Evolutionary conservation across 139 green algal genomes (phyloP).

Genomic region (Chlorella vulgaris): DNA sequence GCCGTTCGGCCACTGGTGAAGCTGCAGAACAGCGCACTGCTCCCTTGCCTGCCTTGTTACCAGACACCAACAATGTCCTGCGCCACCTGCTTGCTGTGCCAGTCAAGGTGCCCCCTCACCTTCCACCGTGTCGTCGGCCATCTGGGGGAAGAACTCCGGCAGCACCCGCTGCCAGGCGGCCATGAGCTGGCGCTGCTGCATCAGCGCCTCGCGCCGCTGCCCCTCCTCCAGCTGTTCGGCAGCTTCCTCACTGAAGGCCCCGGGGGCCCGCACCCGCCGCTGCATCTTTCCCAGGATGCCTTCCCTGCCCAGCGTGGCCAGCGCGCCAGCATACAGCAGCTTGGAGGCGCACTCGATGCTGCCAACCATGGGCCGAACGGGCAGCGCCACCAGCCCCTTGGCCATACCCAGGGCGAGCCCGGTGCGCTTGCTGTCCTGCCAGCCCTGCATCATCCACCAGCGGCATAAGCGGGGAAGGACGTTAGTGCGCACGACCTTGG

Average conservation of each 20-base stretch:
- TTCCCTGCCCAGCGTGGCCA: slow-evolving; percentile 77
- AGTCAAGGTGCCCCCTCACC: not conserved
- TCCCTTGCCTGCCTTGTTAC: too few species aligned
- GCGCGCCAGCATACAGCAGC: slow-evolving; percentile 63
- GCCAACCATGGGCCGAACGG: slow-evolving; percentile 63
- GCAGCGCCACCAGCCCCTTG: slow-evolving; percentile 71
- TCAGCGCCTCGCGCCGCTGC: slow-evolving; percentile 31
- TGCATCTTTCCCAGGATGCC: slow-evolving; percentile 81
- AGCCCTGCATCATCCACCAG: slow-evolving; percentile 58
- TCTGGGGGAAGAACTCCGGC: slow-evolving; percentile 52
- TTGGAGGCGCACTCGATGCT: slow-evolving; percentile 65
- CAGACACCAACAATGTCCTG: too few species aligned
- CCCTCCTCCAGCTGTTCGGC: slow-evolving; percentile 9
- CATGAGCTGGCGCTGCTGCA: slow-evolving; percentile 35
- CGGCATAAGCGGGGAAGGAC: too few species aligned
- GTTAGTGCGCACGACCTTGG: too few species aligned
- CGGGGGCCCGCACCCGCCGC: slow-evolving; percentile 71
- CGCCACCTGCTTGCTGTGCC: not conserved
- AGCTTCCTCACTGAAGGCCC: slow-evolving; percentile 51
- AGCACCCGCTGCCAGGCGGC: slow-evolving; percentile 73
- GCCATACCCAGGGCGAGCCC: slow-evolving; percentile 58
- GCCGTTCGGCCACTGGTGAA: too few species aligned
- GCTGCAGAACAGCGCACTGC: too few species aligned
- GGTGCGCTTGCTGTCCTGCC: slow-evolving; percentile 42
- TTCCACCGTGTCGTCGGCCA: slow-evolving; percentile 45